Percentiles rank a stretch among this genome's conserved stretches.
Evolutionary conservation across 2,329 filamentous ascomycete species (phyloP).

Genomic region (Alternaria rosae): DNA sequence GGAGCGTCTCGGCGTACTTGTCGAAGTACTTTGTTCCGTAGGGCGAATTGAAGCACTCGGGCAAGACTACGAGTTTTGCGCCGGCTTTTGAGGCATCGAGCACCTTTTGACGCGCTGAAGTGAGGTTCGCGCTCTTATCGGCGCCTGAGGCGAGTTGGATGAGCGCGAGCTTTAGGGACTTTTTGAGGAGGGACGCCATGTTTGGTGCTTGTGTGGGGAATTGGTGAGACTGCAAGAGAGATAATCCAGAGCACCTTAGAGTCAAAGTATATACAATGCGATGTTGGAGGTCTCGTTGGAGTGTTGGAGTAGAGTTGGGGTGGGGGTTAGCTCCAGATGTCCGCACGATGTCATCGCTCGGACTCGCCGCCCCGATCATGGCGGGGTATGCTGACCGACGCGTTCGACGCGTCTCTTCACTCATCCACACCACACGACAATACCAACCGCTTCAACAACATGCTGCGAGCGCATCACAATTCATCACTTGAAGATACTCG

Average conservation of each 20-base stretch:
- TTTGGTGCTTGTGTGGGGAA: background rate
- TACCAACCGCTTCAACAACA: background rate
- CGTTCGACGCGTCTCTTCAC: background rate
- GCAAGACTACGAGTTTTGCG: slow-evolving; percentile 87
- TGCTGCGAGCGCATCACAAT: background rate
- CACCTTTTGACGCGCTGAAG: slow-evolving; percentile 81
- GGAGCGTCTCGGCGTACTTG: slow-evolving; percentile 87
- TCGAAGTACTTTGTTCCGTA: slow-evolving; percentile 94
- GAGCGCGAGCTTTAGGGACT: slow-evolving; percentile 50
- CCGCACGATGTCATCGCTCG: slow-evolving; percentile 6
- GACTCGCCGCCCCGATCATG: slow-evolving; percentile 5
- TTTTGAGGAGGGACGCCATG: slow-evolving; percentile 45
- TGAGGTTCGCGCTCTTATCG: slow-evolving; percentile 86
- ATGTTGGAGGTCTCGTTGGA: slow-evolving; percentile 5
- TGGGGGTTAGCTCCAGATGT: slow-evolving; percentile 8
- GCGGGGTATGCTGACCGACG: slow-evolving; percentile 9
- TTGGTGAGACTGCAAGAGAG: background rate
- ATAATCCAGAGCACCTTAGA: background rate
- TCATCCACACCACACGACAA: background rate
- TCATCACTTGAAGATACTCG: background rate
- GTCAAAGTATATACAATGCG: background rate
- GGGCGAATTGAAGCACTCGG: slow-evolving; percentile 98
- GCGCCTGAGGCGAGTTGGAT: slow-evolving; percentile 61
- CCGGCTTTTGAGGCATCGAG: slow-evolving; percentile 77
- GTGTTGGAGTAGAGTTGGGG: slow-evolving; percentile 10